Evolutionary conservation across 179 eudicot species (phyloP).

Genomic region (Gypsophila paniculata): DNA sequence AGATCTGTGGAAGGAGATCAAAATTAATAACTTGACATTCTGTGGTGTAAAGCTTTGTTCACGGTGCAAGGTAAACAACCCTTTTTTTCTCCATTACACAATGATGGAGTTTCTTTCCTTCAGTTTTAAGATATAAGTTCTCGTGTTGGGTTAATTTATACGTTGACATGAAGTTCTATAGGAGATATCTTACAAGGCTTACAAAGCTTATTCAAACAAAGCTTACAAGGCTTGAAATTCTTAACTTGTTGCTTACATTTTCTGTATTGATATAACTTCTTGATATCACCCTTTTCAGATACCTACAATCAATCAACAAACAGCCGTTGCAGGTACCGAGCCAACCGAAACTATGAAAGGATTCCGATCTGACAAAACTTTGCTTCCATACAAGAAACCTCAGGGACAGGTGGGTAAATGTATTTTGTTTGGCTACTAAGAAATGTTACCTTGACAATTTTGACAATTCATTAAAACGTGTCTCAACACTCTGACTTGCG

Average conservation of each 20-base stretch:
- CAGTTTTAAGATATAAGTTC: too few species aligned
- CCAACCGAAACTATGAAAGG: slow-evolving; percentile 46
- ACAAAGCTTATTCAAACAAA: too few species aligned
- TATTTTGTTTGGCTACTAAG: not conserved
- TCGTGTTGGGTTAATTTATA: too few species aligned
- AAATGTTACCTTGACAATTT: not conserved
- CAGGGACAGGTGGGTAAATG: slow-evolving; percentile 51
- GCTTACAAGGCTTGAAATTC: too few species aligned
- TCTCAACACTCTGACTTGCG: not conserved
- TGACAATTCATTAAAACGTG: not conserved
- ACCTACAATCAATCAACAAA: slow-evolving; percentile 70
- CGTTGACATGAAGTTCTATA: too few species aligned
- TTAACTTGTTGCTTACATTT: too few species aligned
- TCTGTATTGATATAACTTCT: too few species aligned
- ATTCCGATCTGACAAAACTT: slow-evolving; percentile 59
- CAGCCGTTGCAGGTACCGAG: slow-evolving; percentile 51
- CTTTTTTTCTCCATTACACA: too few species aligned
- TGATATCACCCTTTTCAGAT: slow-evolving; percentile 32
- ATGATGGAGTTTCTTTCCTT: too few species aligned
- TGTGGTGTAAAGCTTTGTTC: slow-evolving; percentile 70
- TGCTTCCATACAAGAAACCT: slow-evolving; percentile 55
- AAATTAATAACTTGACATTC: slow-evolving; percentile 51
- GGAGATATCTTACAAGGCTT: too few species aligned
- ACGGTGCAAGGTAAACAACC: slow-evolving; percentile 65
- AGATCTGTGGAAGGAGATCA: slow-evolving; percentile 83